These are phyloP conservation scores for Pelagophyceae sp. DNA, from an alignment of 352 stramenopile species.

Conservation along the genomic window DNA sequence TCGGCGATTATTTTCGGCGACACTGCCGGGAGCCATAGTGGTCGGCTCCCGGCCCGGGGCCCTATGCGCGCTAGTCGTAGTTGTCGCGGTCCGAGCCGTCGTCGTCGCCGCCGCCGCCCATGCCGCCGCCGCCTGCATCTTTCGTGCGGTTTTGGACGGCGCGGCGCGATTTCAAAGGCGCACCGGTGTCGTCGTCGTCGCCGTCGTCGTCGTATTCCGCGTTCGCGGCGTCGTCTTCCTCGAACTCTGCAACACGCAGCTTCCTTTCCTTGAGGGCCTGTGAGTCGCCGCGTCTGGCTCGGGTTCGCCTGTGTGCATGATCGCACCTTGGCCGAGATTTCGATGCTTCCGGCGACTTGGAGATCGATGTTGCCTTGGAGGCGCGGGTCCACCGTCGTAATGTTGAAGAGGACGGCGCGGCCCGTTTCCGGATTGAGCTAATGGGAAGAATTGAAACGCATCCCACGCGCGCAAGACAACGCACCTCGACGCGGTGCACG, in stretches of 20 bases:
- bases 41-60: too few species aligned
- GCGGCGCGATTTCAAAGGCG: too few species aligned
- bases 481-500: slow-evolving; percentile 5
- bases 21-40: background rate
- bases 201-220: too few species aligned
- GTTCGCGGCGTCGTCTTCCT: background rate
- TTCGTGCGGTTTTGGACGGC: background rate
- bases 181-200: too few species aligned
- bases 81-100: background rate
- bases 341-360: background rate
- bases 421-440: background rate
- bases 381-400: slow-evolving; percentile 6
- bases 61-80: background rate
- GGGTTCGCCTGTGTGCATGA: too few species aligned
- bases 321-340: background rate
- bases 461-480: too few species aligned
- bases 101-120: background rate
- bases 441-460: too few species aligned
- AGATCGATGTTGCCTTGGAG: background rate
- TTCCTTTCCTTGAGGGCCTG: background rate
- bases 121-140: background rate
- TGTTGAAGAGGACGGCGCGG: background rate
- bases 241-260: background rate
- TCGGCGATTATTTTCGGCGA: background rate
- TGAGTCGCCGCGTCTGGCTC: too few species aligned